Evolutionary conservation across 495 filamentous ascomycete genomes (phyloP), one percentile per base, ranked within the genome.

Genomic region (Aspergillus kassunensis): DNA sequence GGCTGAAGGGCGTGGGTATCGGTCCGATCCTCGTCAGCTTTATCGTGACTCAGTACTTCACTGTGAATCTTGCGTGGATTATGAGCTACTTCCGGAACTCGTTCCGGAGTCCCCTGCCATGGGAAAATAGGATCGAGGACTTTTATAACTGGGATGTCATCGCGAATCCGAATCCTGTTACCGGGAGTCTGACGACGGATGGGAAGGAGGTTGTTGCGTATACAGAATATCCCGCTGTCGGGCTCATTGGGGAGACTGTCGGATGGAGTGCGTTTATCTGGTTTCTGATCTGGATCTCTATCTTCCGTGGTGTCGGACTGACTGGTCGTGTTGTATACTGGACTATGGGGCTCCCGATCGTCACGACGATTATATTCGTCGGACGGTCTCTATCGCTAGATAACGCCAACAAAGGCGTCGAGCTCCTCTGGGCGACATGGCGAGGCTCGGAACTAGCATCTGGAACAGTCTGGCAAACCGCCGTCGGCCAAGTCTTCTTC

Each of bases 311-410:
- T 19, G 67, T 70, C 1, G 69, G 69, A 5, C 25, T 69, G 49
- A 73, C 70, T 3, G 70, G 70, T 13, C 68, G 70, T 2, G 70
- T 71, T 29, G 69, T 71, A 1, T 73, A 73, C 58, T 70, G 67
- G 51, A 73, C 70, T 19, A 73, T 73, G 70, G 70, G 68, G 13
- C 51, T 73, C n/a, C 70, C 70, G 3, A 70, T 73, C 30, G 58
- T 70, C 49, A 65, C 55, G n/a, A 63, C 55, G 12, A 61, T 70
- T 50, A 72, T 72, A 40, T 55, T 72, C 29, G 55, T 71, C 27
- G 69, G 66, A 16, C 64, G 68, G 8, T 49, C 62, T 3, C 54
- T 58, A 10, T 67, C 66, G 7, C 64, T 71, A 0, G 57, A 63
- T 1, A 71, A 72, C 44, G 69, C 67, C 11, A 11, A 53, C 7